These are phyloP conservation scores for Penicillium mononematosum DNA, from an alignment of 495 filamentous ascomycete genomes.

Conservation along the genomic window DNA sequence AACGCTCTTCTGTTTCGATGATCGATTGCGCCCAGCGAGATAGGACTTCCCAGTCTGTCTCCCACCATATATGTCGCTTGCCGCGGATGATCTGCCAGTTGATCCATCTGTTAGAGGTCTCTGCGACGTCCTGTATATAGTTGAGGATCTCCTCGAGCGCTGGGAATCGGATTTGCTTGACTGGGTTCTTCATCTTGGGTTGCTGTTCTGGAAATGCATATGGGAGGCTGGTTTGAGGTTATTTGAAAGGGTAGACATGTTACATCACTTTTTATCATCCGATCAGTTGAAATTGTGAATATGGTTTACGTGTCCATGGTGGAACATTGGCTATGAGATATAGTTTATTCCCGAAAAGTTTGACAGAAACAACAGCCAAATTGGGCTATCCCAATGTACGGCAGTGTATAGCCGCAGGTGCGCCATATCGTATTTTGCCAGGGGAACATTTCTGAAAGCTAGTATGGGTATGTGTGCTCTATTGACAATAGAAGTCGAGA, in stretches of 20 bases:
- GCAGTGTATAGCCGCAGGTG: no score
- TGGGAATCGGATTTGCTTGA: background rate
- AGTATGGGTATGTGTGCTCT: no score
- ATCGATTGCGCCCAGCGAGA: slow-evolving; percentile 8
- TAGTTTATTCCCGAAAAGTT: background rate
- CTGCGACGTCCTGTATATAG: background rate
- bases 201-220: background rate
- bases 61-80: slow-evolving; percentile 6
- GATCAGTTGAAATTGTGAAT: background rate
- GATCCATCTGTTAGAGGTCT: background rate
- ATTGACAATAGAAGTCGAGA: no score
- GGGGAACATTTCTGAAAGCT: no score
- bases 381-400: background rate
- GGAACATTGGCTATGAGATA: background rate
- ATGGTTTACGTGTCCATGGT: slow-evolving; percentile 1
- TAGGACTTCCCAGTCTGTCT: background rate
- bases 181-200: slow-evolving; percentile 2
- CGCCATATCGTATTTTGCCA: no score
- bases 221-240: background rate
- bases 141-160: background rate
- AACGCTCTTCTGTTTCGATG: slow-evolving; percentile 4
- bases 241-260: background rate
- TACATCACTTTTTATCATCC: slow-evolving; percentile 16
- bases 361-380: background rate
- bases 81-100: slow-evolving; percentile 3